Conservation (phyloP, 768 basidiomycete genomes). For the Mrakia gelida region DNA sequence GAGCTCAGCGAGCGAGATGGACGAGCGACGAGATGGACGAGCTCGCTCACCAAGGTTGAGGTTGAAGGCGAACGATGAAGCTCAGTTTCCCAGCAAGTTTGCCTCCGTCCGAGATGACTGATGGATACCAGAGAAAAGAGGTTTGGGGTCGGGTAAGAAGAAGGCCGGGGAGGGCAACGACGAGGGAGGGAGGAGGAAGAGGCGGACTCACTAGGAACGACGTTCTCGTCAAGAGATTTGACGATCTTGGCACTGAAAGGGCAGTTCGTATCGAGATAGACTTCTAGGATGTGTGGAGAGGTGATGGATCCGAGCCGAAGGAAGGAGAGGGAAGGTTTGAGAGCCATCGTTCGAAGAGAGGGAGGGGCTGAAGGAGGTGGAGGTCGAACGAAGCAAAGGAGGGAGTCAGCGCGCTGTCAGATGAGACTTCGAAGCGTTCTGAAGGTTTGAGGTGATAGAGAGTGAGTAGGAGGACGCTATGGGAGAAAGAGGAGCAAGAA, state of each 20-base stretch:
- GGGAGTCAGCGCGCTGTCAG: not conserved
- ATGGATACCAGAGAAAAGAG: not conserved
- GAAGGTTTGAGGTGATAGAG: not conserved
- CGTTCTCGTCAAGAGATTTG: conserved; percentile 42
- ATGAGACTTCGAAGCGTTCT: too few species aligned
- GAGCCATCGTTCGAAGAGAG: conserved; percentile 64
- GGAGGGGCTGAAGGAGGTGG: not conserved
- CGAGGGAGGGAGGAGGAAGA: not conserved
- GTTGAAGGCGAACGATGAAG: not conserved
- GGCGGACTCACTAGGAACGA: conserved; percentile 25
- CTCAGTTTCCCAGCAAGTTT: not conserved
- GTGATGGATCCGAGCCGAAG: conserved; percentile 58
- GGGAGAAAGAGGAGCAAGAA: too few species aligned
- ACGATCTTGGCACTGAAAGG: conserved; percentile 63
- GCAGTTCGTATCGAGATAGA: conserved; percentile 85
- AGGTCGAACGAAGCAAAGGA: not conserved
- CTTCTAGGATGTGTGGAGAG: conserved; percentile 72
- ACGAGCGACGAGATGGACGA: not conserved
- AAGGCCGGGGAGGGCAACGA: not conserved
- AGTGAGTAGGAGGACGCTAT: too few species aligned
- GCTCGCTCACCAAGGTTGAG: conserved; percentile 12
- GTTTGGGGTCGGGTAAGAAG: not conserved
- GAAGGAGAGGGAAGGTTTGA: conserved; percentile 67
- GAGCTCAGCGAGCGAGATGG: too few species aligned
- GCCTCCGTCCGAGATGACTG: not conserved